phyloP scores from a whole-genome alignment of 805 yeast species.

The Candida piceae region DNA sequence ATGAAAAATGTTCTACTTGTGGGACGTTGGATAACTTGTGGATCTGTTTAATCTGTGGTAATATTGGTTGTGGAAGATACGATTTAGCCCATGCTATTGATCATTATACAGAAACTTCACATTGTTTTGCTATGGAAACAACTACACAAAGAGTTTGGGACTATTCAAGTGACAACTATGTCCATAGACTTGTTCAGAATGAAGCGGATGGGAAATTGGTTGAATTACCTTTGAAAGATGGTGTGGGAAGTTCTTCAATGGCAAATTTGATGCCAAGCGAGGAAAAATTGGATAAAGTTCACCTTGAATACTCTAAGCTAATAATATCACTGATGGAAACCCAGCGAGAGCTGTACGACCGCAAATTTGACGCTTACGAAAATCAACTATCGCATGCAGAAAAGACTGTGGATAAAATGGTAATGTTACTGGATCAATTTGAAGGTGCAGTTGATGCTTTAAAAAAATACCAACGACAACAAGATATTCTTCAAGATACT shows the following conservation, averaged over 20 bases:
- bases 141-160: conserved; percentile 89
- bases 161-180: conserved; percentile 86
- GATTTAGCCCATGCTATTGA: conserved; percentile 80
- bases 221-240: conserved; percentile 49
- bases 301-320: conserved; percentile 75
- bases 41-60: conserved; percentile 89
- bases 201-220: conserved; percentile 87
- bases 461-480: too few species aligned
- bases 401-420: too few species aligned
- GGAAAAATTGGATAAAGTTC: conserved; percentile 50
- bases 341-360: conserved; percentile 78
- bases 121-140: conserved; percentile 88
- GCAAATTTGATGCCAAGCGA: conserved; percentile 18
- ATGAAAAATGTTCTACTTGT: conserved; percentile 52
- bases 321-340: conserved; percentile 78
- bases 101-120: conserved; percentile 73
- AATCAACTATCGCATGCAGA: too few species aligned
- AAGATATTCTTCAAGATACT: background rate
- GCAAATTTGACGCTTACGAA: conserved; percentile 36
- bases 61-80: conserved; percentile 88
- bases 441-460: too few species aligned
- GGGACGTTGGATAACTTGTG: conserved; percentile 59
- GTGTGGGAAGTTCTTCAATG: conserved; percentile 10
- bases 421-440: too few species aligned
- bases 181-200: conserved; percentile 78